phyloP scores from a whole-genome alignment of 768 basidiomycete genomes.

The Rubroboletus pulcherrimus region DNA sequence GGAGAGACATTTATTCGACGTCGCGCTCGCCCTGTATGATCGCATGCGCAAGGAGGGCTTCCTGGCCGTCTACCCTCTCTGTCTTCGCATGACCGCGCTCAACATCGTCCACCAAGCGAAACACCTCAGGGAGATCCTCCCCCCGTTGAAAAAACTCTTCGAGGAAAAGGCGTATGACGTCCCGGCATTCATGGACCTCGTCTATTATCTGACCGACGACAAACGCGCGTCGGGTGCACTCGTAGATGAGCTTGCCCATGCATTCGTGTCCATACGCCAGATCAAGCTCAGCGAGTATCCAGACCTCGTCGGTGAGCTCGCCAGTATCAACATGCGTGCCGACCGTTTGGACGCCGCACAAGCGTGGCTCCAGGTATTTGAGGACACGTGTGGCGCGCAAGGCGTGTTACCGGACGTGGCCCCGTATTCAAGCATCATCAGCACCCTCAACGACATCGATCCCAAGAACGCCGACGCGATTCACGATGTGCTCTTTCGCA shows the following conservation, averaged over 20 bases:
- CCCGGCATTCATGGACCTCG: slow-evolving; percentile 26
- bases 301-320: slow-evolving; percentile 35
- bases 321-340: slow-evolving; percentile 34
- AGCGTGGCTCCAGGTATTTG: slow-evolving; percentile 27
- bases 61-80: slow-evolving; percentile 34
- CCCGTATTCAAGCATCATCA: slow-evolving; percentile 41
- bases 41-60: slow-evolving; percentile 42
- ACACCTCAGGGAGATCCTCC: neutral
- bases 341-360: slow-evolving; percentile 31
- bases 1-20: slow-evolving; percentile 32
- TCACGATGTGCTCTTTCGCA: slow-evolving; percentile 36
- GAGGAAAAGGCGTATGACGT: slow-evolving; percentile 15
- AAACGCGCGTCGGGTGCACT: slow-evolving; percentile 11
- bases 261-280: slow-evolving; percentile 17
- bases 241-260: slow-evolving; percentile 21
- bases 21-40: slow-evolving; percentile 40
- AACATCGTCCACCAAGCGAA: slow-evolving; percentile 16
- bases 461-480: slow-evolving; percentile 30
- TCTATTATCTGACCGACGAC: slow-evolving; percentile 17
- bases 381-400: slow-evolving; percentile 20
- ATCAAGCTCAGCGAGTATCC: slow-evolving; percentile 28
- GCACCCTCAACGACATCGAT: slow-evolving; percentile 32
- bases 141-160: slow-evolving; percentile 13
- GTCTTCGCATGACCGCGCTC: slow-evolving; percentile 40
- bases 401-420: slow-evolving; percentile 11